Base-by-base conservation (phyloP, 2,329 filamentous ascomycete genomes). In the Fusarium sublunatum region DNA sequence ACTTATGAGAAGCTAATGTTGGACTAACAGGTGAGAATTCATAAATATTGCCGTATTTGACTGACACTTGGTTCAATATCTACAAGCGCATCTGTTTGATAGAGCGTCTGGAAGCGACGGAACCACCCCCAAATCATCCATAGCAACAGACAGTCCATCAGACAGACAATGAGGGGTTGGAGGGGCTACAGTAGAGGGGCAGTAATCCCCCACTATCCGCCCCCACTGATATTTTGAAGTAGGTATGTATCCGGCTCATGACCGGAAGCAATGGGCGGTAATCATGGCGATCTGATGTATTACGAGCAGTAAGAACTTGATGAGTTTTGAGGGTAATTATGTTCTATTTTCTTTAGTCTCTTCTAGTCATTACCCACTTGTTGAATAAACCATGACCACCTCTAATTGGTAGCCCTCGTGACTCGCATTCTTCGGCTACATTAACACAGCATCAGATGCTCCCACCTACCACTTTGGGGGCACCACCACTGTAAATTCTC, bases 401-500 rank as follows among this genome's bases (percentile, higher is more conserved):
- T 19, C 19, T 19, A 19, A 19, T 19, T 19, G 19, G 19, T 11
- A 10, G 29, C 22, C 45, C 46, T 60, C 55, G 31, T 60, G 55
- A 47, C 49, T 42, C 39, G 10, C 19, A 34, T 31, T 25, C 43
- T 26, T 42, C 31, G n/a, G 19, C 3, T 3, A 19, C 19, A 19
- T 19, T 28, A 58, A 38, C 45, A 44, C 34, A 7, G 29, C 34
- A 44, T 28, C 34, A 36, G 24, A 29, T 19, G 19, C 19, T 7
- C n/a, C 29, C 19, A 34, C 38, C 34, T 44, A 32, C 58, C 48
- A 70, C 65, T 70, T 70, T 70, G 68, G 68, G 68, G 68, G 67
- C 46, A 50, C 44, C 41, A 42, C 28, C 29, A 24, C 29, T 35
- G 49, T 46, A 40, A 52, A 61, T 58, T 57, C 50, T 40, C 56